These are phyloP conservation scores for Boletus sp. DNA, from an alignment of 1,284 basidiomycete species.

Conservation along the genomic window DNA sequence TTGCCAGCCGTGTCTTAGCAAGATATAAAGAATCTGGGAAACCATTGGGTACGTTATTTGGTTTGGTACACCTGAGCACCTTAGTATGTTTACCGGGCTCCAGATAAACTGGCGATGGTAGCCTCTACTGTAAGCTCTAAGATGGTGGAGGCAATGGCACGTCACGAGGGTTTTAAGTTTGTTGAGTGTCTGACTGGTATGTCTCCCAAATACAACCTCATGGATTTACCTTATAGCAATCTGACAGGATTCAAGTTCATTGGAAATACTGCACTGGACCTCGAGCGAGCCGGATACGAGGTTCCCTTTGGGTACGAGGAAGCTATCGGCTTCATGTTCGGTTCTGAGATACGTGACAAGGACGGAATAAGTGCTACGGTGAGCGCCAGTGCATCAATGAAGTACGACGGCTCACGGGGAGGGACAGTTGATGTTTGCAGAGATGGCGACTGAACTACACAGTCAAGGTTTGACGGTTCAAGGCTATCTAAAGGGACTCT, in stretches of 20 bases:
- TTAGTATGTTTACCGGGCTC: not conserved
- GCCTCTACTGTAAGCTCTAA: slow-evolving; percentile 86
- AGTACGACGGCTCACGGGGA: not conserved
- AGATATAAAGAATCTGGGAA: slow-evolving; percentile 57
- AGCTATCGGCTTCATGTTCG: slow-evolving; percentile 86
- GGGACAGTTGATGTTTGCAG: slow-evolving; percentile 59
- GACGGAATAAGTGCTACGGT: slow-evolving; percentile 79
- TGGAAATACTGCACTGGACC: slow-evolving; percentile 70
- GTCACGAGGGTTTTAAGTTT: slow-evolving; percentile 73
- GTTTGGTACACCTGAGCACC: not conserved
- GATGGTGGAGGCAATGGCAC: slow-evolving; percentile 76
- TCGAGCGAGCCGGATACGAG: slow-evolving; percentile 62
- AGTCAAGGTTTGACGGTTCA: slow-evolving; percentile 50
- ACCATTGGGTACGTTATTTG: slow-evolving; percentile 40
- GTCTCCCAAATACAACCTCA: slow-evolving; percentile 9
- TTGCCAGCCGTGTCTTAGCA: slow-evolving; percentile 61
- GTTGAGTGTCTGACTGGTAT: slow-evolving; percentile 78
- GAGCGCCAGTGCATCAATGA: slow-evolving; percentile 13
- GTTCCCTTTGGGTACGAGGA: slow-evolving; percentile 85
- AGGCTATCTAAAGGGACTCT: slow-evolving; percentile 59
- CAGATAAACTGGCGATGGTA: slow-evolving; percentile 73
- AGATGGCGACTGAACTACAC: slow-evolving; percentile 54
- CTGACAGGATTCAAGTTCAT: slow-evolving; percentile 76
- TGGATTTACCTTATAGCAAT: not conserved
- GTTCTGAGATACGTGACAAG: slow-evolving; percentile 72